Conservation (phyloP, 164 flowering plant genomes). For the Dillenia suffruticosa region DNA sequence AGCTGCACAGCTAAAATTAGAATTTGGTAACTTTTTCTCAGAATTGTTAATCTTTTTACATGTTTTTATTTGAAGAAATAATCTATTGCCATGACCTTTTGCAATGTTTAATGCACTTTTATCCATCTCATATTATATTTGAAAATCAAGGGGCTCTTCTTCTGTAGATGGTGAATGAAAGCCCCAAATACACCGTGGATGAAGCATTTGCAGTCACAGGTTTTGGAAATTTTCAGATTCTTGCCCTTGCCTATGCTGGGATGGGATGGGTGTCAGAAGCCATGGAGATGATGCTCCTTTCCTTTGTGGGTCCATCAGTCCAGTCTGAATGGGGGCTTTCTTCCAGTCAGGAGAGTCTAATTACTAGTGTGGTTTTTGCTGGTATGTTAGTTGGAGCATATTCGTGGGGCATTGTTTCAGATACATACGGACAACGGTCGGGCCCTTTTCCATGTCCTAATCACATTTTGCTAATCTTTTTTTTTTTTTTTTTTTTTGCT, state of each 20-base stretch:
- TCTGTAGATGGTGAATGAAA: slow-evolving; percentile 44
- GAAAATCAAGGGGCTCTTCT: neutral
- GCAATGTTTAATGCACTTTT: too few species aligned
- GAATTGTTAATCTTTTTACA: too few species aligned
- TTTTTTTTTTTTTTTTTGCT: too few species aligned
- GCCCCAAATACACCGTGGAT: slow-evolving; percentile 55
- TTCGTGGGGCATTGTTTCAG: slow-evolving; percentile 87
- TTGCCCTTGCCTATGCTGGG: slow-evolving; percentile 80
- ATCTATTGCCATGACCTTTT: too few species aligned
- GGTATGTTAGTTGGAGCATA: slow-evolving; percentile 93
- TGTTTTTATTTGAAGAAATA: too few species aligned
- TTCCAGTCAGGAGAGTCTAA: slow-evolving; percentile 62
- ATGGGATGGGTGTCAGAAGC: slow-evolving; percentile 88
- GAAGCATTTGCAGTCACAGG: slow-evolving; percentile 73
- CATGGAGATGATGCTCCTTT: slow-evolving; percentile 96
- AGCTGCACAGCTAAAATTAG: too few species aligned
- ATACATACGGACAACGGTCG: slow-evolving; percentile 74
- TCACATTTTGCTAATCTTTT: too few species aligned
- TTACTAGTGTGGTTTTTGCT: slow-evolving; percentile 79
- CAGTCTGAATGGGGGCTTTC: slow-evolving; percentile 73
- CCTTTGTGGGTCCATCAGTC: slow-evolving; percentile 87
- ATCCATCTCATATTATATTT: too few species aligned
- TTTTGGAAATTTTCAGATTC: slow-evolving; percentile 74
- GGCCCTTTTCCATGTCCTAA: slow-evolving; percentile 6
- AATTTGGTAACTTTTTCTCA: too few species aligned